Evolutionary conservation across 352 stramenopile genomes (phyloP).

Genomic region (Phytopythium sindhum): DNA sequence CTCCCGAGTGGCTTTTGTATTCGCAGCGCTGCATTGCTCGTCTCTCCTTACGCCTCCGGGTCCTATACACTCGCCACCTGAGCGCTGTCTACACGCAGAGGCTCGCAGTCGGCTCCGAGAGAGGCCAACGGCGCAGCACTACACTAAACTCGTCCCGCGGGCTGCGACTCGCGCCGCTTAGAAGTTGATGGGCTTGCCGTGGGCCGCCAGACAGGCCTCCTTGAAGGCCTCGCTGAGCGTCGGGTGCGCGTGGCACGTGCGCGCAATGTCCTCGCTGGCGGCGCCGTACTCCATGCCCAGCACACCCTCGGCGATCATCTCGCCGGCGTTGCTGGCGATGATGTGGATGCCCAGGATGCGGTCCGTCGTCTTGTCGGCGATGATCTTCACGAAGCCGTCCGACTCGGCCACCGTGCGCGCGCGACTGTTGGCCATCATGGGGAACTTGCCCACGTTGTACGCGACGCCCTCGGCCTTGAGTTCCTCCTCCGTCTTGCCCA

Average conservation of each 20-base stretch:
- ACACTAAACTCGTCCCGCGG: background rate
- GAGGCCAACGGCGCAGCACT: background rate
- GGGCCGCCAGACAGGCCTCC: slow-evolving; percentile 97
- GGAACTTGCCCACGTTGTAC: slow-evolving; percentile 98
- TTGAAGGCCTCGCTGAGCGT: slow-evolving; percentile 99
- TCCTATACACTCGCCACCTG: background rate
- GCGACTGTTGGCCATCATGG: slow-evolving; percentile 97
- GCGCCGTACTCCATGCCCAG: slow-evolving; percentile 99
- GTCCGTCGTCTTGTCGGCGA: slow-evolving; percentile 97
- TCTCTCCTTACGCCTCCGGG: background rate
- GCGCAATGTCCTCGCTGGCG: slow-evolving; percentile 97
- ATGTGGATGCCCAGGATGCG: slow-evolving; percentile 99
- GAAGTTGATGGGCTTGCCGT: slow-evolving; percentile 99
- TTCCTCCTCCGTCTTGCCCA: slow-evolving; percentile 98
- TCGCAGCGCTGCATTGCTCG: background rate
- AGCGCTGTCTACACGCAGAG: background rate
- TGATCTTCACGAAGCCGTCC: slow-evolving; percentile 98
- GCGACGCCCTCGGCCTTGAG: slow-evolving; percentile 93
- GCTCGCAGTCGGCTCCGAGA: background rate
- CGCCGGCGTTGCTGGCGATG: slow-evolving; percentile 97
- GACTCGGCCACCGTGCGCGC: slow-evolving; percentile 91
- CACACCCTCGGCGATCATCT: slow-evolving; percentile 99
- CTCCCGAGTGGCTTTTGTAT: background rate
- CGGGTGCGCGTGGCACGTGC: slow-evolving; percentile 97
- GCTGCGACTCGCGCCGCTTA: slow-evolving; percentile 57